Conservation (phyloP, 2,329 filamentous ascomycete genomes). For the Apiospora marii region DNA sequence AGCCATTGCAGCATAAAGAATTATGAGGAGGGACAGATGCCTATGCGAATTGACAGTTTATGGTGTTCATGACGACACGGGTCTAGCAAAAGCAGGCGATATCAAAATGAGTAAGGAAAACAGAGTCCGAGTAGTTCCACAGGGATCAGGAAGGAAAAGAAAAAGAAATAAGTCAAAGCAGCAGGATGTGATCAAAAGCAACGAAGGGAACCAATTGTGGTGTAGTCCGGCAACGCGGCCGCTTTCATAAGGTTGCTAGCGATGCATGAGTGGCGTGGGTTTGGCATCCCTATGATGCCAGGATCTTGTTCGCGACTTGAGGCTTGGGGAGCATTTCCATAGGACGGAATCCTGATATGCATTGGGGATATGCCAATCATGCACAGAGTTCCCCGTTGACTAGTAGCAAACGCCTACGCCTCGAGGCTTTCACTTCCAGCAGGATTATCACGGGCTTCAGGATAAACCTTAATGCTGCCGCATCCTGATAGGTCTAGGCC, state of each 20-base stretch:
- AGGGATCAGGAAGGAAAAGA: background rate
- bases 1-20: background rate
- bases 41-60: background rate
- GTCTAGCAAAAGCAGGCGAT: background rate
- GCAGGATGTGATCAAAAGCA: constrained; percentile 5
- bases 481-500: background rate
- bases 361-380: constrained; percentile 10
- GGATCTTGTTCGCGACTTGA: background rate
- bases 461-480: constrained; percentile 10
- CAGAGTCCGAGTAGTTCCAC: constrained; percentile 1
- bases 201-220: constrained; percentile 6
- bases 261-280: background rate
- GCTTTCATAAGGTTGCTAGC: background rate
- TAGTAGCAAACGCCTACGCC: constrained; percentile 1
- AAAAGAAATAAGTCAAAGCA: background rate
- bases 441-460: constrained; percentile 15
- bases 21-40: background rate
- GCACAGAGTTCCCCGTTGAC: constrained; percentile 7
- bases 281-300: background rate
- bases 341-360: constrained; percentile 19
- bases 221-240: constrained; percentile 8
- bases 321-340: background rate
- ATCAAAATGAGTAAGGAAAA: constrained; percentile 1
- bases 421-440: constrained; percentile 5
- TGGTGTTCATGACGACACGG: constrained; percentile 15